Evolutionary conservation across 495 filamentous ascomycete species (phyloP).

Genomic region (Astrothelium macrocarpum): DNA sequence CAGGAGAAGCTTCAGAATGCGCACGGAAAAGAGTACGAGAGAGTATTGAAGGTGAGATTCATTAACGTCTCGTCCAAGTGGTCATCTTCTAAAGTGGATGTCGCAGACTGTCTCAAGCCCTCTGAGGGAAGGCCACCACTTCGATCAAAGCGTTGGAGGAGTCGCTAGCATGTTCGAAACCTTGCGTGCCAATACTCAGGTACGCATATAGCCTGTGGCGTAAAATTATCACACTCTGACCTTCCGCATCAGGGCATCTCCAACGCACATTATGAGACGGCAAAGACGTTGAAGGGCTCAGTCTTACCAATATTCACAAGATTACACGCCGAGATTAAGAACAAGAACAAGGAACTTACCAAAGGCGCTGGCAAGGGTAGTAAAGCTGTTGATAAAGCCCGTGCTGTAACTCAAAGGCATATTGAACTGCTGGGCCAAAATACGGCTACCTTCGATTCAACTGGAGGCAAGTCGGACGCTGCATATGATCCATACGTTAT

Average conservation of each 20-base stretch:
- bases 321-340: slow-evolving; percentile 91
- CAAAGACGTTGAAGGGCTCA: slow-evolving; percentile 71
- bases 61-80: neutral
- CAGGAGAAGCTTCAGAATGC: slow-evolving; percentile 76
- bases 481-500: slow-evolving; percentile 81
- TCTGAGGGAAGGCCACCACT: slow-evolving; percentile 78
- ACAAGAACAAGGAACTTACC: slow-evolving; percentile 78
- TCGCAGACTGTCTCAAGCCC: slow-evolving; percentile 71
- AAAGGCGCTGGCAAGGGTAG: slow-evolving; percentile 75
- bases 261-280: slow-evolving; percentile 78
- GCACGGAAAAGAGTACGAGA: slow-evolving; percentile 91
- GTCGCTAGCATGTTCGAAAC: slow-evolving; percentile 86
- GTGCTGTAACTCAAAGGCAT: slow-evolving; percentile 80
- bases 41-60: slow-evolving; percentile 65
- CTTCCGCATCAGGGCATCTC: slow-evolving; percentile 53
- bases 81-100: neutral
- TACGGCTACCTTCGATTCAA: slow-evolving; percentile 63
- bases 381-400: slow-evolving; percentile 85
- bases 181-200: slow-evolving; percentile 81
- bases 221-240: neutral
- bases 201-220: slow-evolving; percentile 22
- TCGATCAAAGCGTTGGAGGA: slow-evolving; percentile 76
- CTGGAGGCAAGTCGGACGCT: slow-evolving; percentile 54
- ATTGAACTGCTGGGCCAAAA: slow-evolving; percentile 87
- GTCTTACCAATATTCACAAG: slow-evolving; percentile 83